Percentiles rank a stretch among this genome's conserved stretches.
These are phyloP conservation scores for Aspergillus tanneri DNA, from an alignment of 2,329 filamentous ascomycete genomes.

Conservation along the genomic window DNA sequence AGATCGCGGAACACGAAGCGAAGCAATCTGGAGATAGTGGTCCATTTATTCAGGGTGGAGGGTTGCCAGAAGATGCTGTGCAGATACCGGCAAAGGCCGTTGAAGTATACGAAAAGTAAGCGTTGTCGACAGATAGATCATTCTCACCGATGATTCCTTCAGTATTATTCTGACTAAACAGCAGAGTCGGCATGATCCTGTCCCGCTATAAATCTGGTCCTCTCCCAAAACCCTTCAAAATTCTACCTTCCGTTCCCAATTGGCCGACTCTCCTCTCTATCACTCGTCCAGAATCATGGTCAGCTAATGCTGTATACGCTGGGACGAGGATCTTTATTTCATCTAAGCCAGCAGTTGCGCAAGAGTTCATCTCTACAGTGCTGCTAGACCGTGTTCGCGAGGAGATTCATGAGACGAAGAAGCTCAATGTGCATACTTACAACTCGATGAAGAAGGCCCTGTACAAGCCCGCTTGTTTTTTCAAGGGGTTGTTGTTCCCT, in stretches of 20 bases:
- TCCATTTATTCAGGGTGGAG: conserved; percentile 52
- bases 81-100: conserved; percentile 88
- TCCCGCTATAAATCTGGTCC: conserved; percentile 95
- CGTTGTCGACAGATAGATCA: not conserved
- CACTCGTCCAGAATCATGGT: conserved; percentile 76
- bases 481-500: conserved; percentile 94
- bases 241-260: conserved; percentile 84
- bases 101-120: conserved; percentile 86
- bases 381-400: conserved; percentile 88
- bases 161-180: conserved; percentile 18
- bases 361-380: conserved; percentile 82
- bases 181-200: conserved; percentile 78
- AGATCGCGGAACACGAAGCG: conserved; percentile 89
- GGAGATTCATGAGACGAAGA: conserved; percentile 90
- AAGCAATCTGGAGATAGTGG: conserved; percentile 51
- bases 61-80: conserved; percentile 71
- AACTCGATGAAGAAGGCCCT: conserved; percentile 87
- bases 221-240: conserved; percentile 95
- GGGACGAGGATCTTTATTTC: conserved; percentile 92
- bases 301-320: conserved; percentile 79
- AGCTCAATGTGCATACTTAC: conserved; percentile 93
- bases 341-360: conserved; percentile 73
- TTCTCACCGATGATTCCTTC: not conserved
- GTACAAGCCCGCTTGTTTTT: conserved; percentile 93
- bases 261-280: conserved; percentile 87